Conservation (phyloP, 2,329 filamentous ascomycete genomes). For the Colletotrichum sp. region DNA sequence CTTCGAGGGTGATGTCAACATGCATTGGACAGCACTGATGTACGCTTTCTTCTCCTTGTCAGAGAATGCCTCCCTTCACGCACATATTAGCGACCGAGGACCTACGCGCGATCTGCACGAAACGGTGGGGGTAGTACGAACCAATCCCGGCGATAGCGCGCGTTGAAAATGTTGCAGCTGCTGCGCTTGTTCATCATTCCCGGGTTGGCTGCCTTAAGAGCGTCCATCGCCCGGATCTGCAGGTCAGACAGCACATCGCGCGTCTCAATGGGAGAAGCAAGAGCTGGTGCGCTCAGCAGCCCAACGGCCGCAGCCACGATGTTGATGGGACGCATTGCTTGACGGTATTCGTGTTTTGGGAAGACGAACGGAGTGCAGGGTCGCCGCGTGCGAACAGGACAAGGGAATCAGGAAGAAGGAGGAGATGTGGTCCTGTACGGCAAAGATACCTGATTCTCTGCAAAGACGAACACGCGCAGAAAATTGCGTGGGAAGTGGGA, state of each 20-base stretch:
- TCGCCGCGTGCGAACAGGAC: not conserved
- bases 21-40: slow-evolving; percentile 22
- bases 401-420: not conserved
- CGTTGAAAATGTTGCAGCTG: slow-evolving; percentile 14
- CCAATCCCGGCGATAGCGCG: slow-evolving; percentile 15
- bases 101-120: not conserved
- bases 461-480: not conserved
- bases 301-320: not conserved
- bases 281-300: not conserved
- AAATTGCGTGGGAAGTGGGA: not conserved
- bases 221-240: not conserved
- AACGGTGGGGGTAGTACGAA: not conserved
- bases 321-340: not conserved
- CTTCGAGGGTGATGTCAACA: slow-evolving; percentile 9
- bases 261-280: not conserved
- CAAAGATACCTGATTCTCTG: not conserved
- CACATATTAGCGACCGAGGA: not conserved
- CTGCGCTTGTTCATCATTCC: not conserved
- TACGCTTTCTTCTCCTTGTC: slow-evolving; percentile 19
- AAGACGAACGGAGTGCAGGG: not conserved
- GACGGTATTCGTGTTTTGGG: not conserved
- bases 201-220: not conserved
- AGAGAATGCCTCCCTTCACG: not conserved
- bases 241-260: slow-evolving; percentile 1
- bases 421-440: not conserved